Percentiles rank a stretch among this genome's conserved stretches.
These are phyloP conservation scores for Narthecium ossifragum DNA, from an alignment of 106 monocot genomes.

Conservation along the genomic window DNA sequence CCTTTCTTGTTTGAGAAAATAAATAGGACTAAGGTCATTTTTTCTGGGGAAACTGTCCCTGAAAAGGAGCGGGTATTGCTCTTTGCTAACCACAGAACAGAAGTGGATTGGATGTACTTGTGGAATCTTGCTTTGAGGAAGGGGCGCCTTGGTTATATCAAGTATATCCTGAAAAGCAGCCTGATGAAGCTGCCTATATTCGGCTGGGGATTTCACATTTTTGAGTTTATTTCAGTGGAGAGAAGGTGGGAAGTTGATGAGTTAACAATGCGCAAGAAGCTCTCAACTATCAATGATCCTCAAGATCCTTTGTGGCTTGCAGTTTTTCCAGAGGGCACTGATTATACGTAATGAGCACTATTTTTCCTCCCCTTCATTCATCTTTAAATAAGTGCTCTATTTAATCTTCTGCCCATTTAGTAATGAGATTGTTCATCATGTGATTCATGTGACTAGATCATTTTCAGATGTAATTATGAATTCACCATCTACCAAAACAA, in stretches of 20 bases:
- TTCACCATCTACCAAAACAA: no score
- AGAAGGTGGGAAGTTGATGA: slow-evolving; percentile 96
- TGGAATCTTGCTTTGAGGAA: slow-evolving; percentile 96
- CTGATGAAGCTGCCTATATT: slow-evolving; percentile 95
- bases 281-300: slow-evolving; percentile 58
- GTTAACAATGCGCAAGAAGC: slow-evolving; percentile 39
- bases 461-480: no score
- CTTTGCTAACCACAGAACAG: slow-evolving; percentile 91
- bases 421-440: no score
- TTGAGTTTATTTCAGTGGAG: slow-evolving; percentile 94
- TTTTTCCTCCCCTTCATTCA: no score
- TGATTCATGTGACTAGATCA: no score
- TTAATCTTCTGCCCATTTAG: no score
- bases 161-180: slow-evolving; percentile 87
- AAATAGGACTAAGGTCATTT: slow-evolving; percentile 82
- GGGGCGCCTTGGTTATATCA: slow-evolving; percentile 65
- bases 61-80: slow-evolving; percentile 53
- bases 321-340: slow-evolving; percentile 96
- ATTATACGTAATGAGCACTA: slow-evolving; percentile 77
- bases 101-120: slow-evolving; percentile 99
- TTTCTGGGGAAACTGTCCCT: slow-evolving; percentile 69
- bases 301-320: slow-evolving; percentile 88
- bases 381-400: no score
- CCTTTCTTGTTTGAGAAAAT: slow-evolving; percentile 93
- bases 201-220: slow-evolving; percentile 88